Percentiles rank a stretch among this genome's conserved stretches.
Conservation (phyloP, 2,329 filamentous ascomycete species). For the Beauveria australis region DNA sequence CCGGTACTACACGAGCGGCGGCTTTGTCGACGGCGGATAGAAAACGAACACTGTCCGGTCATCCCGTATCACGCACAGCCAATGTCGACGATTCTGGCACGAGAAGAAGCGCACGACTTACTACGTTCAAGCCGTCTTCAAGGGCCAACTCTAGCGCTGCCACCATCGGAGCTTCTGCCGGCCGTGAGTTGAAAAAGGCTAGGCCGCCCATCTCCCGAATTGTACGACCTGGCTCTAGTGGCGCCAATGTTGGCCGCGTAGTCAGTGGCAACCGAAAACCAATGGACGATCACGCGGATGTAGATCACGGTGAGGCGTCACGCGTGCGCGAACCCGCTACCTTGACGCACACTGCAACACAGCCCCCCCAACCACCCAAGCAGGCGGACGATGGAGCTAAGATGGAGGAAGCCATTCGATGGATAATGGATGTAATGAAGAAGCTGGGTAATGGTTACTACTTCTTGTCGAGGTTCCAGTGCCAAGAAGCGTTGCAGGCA, state of each 20-base stretch:
- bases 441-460: constrained; percentile 77
- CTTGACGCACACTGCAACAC: constrained; percentile 30
- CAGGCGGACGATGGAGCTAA: constrained; percentile 44
- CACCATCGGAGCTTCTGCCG: constrained; percentile 49
- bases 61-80: constrained; percentile 47
- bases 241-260: constrained; percentile 70
- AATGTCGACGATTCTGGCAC: constrained; percentile 52
- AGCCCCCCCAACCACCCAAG: constrained; percentile 15
- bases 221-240: constrained; percentile 56
- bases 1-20: constrained; percentile 30
- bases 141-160: constrained; percentile 53
- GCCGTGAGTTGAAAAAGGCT: constrained; percentile 72
- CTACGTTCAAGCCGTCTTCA: constrained; percentile 60
- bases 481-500: constrained; percentile 65
- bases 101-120: constrained; percentile 64
- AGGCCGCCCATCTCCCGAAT: constrained; percentile 62
- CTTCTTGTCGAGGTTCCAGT: constrained; percentile 69
- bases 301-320: constrained; percentile 56
- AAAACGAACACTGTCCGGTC: constrained; percentile 89
- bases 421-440: constrained; percentile 70
- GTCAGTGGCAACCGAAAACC: constrained; percentile 87
- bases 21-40: constrained; percentile 49
- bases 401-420: constrained; percentile 67
- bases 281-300: constrained; percentile 56
- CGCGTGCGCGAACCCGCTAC: constrained; percentile 38